phyloP scores from a whole-genome alignment of 352 stramenopile species.

The Phytophthora sp. region DNA sequence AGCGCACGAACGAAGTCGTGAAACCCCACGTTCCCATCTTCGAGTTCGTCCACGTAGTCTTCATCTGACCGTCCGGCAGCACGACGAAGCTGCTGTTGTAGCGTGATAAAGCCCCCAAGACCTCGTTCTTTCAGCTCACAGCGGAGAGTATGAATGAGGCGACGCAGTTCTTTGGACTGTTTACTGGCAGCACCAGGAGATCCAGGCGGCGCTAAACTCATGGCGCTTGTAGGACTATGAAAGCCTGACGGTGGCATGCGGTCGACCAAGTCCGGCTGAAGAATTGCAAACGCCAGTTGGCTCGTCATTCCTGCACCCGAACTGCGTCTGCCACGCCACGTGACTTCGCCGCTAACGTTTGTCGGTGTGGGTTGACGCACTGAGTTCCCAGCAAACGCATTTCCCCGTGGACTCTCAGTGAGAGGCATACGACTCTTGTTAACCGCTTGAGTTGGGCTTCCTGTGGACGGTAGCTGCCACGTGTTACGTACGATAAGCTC shows the following conservation, averaged over 20 bases:
- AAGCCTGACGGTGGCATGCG: constrained; percentile 28
- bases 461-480: constrained; percentile 55
- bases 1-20: constrained; percentile 81
- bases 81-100: constrained; percentile 76
- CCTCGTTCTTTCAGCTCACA: constrained; percentile 67
- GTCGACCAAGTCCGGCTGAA: constrained; percentile 65
- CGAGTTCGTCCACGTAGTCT: constrained; percentile 59
- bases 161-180: constrained; percentile 69
- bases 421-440: constrained; percentile 14
- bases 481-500: constrained; percentile 90
- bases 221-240: constrained; percentile 9
- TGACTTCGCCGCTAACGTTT: constrained; percentile 7
- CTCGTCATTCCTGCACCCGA: constrained; percentile 54
- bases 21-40: constrained; percentile 67
- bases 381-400: constrained; percentile 1
- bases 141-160: constrained; percentile 61
- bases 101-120: constrained; percentile 70
- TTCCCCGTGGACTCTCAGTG: constrained; percentile 18
- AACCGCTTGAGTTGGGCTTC: neutral
- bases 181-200: constrained; percentile 30
- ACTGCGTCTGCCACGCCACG: constrained; percentile 19
- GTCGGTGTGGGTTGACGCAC: constrained; percentile 28
- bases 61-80: constrained; percentile 41
- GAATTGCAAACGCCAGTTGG: constrained; percentile 61
- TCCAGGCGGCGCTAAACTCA: constrained; percentile 12